phyloP scores from a whole-genome alignment of 495 filamentous ascomycete genomes.

The Astrothelium subdiscretum region DNA sequence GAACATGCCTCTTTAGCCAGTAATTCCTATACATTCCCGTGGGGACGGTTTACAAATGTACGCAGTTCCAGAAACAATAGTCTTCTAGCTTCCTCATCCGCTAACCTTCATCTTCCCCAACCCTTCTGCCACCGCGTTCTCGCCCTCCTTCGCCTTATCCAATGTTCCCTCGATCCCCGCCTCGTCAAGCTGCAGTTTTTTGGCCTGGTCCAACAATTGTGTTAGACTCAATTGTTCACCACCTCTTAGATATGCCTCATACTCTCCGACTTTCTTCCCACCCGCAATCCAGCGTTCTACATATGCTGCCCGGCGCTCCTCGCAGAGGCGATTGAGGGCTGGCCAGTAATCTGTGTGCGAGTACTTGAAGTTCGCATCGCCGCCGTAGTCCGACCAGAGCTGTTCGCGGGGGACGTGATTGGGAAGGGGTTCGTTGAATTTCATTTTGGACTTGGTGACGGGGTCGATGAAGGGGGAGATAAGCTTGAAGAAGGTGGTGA shows the following conservation, averaged over 20 bases:
- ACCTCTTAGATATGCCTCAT: slow-evolving; percentile 68
- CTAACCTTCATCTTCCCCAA: not conserved
- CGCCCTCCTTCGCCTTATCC: not conserved
- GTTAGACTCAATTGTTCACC: slow-evolving; percentile 28
- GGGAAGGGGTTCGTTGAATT: slow-evolving; percentile 81
- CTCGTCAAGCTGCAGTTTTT: not conserved
- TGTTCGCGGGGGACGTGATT: slow-evolving; percentile 66
- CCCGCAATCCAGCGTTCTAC: slow-evolving; percentile 61
- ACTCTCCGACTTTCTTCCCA: slow-evolving; percentile 72
- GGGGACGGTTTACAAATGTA: too few species aligned
- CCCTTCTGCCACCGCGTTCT: not conserved
- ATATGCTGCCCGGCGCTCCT: slow-evolving; percentile 45
- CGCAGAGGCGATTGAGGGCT: slow-evolving; percentile 56
- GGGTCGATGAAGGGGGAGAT: slow-evolving; percentile 96
- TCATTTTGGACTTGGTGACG: slow-evolving; percentile 77
- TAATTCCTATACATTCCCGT: too few species aligned
- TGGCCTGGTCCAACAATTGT: slow-evolving; percentile 5
- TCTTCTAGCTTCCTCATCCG: too few species aligned
- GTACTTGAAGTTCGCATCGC: slow-evolving; percentile 69
- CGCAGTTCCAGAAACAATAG: too few species aligned
- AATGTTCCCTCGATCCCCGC: not conserved
- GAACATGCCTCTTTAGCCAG: too few species aligned
- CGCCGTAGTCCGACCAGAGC: slow-evolving; percentile 59
- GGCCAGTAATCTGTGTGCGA: slow-evolving; percentile 86
- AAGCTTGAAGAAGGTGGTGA: slow-evolving; percentile 85